Evolutionary conservation across 129 eudicot species (phyloP).

Genomic region (Oenanthe sinensis): DNA sequence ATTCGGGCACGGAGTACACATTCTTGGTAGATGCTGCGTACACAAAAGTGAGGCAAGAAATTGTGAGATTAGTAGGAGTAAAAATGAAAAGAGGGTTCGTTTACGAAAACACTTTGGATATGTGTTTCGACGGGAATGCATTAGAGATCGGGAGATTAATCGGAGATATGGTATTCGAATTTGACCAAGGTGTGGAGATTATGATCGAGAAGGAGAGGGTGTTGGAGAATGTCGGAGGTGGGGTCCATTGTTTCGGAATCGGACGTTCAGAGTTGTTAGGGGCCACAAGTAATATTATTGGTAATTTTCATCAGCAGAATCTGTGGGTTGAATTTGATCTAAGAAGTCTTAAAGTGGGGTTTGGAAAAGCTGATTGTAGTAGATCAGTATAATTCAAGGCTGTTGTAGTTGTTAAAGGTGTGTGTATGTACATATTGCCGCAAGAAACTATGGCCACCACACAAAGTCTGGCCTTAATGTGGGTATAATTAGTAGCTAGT

Average conservation of each 20-base stretch:
- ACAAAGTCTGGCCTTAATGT: background rate
- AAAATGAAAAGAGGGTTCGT: conserved; percentile 48
- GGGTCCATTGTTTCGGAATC: conserved; percentile 67
- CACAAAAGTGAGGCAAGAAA: conserved; percentile 41
- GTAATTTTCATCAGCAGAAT: conserved; percentile 81
- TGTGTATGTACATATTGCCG: background rate
- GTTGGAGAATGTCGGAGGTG: conserved; percentile 61
- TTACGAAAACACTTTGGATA: conserved; percentile 50
- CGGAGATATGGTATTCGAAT: conserved; percentile 55
- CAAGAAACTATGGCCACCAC: background rate
- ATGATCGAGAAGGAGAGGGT: conserved; percentile 33
- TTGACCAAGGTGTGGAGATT: conserved; percentile 50
- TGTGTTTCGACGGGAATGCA: conserved; percentile 64
- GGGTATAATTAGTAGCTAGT: background rate
- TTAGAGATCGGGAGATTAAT: conserved; percentile 50
- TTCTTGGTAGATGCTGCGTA: conserved; percentile 62
- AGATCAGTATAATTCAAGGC: conserved; percentile 22
- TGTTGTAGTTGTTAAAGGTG: background rate
- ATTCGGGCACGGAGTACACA: conserved; percentile 73
- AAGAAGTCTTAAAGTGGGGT: conserved; percentile 51
- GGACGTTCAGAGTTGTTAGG: conserved; percentile 64
- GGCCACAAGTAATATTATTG: conserved; percentile 63
- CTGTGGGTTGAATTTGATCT: conserved; percentile 85
- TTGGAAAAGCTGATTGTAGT: conserved; percentile 74
- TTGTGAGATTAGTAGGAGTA: conserved; percentile 35